Evolutionary conservation across 2,329 filamentous ascomycete genomes (phyloP).

Genomic region (Colletotrichum godetiae): DNA sequence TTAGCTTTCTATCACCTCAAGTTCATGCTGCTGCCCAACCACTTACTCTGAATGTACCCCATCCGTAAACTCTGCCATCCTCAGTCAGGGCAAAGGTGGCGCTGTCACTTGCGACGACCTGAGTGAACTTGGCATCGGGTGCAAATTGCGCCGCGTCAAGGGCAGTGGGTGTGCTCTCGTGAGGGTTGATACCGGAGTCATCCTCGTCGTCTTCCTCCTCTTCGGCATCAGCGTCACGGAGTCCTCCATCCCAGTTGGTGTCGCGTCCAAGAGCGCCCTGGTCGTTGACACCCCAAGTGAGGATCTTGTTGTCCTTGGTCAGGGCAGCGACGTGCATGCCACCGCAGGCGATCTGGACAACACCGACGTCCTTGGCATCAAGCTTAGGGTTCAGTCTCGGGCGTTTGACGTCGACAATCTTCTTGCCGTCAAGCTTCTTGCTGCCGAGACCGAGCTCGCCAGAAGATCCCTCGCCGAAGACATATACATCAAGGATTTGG

Average conservation of each 20-base stretch:
- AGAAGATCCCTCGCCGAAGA: constrained; percentile 83
- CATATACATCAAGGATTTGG: constrained; percentile 76
- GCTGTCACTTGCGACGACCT: constrained; percentile 79
- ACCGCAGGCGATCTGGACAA: constrained; percentile 81
- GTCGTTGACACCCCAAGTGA: constrained; percentile 91
- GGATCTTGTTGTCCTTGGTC: constrained; percentile 82
- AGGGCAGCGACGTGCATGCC: constrained; percentile 85
- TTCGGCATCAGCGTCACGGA: constrained; percentile 64
- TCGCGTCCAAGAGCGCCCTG: constrained; percentile 83
- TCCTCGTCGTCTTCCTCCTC: constrained; percentile 58
- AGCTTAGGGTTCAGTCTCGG: constrained; percentile 77
- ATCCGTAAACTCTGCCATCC: constrained; percentile 82
- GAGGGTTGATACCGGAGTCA: constrained; percentile 76
- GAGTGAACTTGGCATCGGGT: constrained; percentile 69
- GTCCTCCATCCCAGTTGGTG: constrained; percentile 74
- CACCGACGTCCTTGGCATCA: constrained; percentile 65
- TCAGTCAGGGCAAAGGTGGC: constrained; percentile 81
- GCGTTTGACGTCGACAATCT: constrained; percentile 77
- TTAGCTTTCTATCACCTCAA: constrained; percentile 6
- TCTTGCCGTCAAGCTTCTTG: constrained; percentile 68
- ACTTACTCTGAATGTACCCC: constrained; percentile 78
- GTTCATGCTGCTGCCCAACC: too few relatives aligned
- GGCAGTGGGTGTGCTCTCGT: constrained; percentile 74
- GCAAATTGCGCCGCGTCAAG: constrained; percentile 70
- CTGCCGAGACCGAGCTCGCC: constrained; percentile 85